These are phyloP conservation scores for Hydrangea macrophylla DNA, from an alignment of 148 eudicot genomes.

Conservation along the genomic window DNA sequence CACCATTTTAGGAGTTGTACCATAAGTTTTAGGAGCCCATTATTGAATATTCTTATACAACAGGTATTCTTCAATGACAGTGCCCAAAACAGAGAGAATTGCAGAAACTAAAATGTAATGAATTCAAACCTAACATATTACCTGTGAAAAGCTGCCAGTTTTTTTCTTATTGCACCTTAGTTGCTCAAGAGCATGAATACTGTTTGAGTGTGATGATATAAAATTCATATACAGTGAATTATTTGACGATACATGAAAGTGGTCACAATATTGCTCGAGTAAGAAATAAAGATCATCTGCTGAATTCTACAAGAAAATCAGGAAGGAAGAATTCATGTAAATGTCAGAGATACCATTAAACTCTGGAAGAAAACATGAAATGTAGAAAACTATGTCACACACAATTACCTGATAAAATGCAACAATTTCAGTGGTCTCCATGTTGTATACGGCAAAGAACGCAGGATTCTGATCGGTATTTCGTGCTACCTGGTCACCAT, in stretches of 20 bases:
- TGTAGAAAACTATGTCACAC: background rate
- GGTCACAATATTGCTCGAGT: constrained; percentile 82
- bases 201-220: constrained; percentile 87
- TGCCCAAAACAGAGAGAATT: background rate
- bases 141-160: constrained; percentile 80
- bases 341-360: background rate
- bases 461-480: constrained; percentile 83
- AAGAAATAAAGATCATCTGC: constrained; percentile 85
- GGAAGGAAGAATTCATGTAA: constrained; percentile 8
- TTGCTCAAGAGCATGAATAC: constrained; percentile 81
- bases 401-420: constrained; percentile 84
- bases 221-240: constrained; percentile 68
- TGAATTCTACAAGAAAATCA: constrained; percentile 58
- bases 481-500: constrained; percentile 60
- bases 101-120: background rate
- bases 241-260: constrained; percentile 68
- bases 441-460: constrained; percentile 92
- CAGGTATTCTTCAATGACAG: background rate
- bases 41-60: background rate
- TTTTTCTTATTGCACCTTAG: constrained; percentile 64
- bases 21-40: background rate
- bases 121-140: constrained; percentile 18
- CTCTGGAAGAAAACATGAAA: background rate
- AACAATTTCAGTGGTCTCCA: constrained; percentile 88
- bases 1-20: background rate